phyloP scores from a whole-genome alignment of 164 flowering plant species.

The Macadamia integrifolia region DNA sequence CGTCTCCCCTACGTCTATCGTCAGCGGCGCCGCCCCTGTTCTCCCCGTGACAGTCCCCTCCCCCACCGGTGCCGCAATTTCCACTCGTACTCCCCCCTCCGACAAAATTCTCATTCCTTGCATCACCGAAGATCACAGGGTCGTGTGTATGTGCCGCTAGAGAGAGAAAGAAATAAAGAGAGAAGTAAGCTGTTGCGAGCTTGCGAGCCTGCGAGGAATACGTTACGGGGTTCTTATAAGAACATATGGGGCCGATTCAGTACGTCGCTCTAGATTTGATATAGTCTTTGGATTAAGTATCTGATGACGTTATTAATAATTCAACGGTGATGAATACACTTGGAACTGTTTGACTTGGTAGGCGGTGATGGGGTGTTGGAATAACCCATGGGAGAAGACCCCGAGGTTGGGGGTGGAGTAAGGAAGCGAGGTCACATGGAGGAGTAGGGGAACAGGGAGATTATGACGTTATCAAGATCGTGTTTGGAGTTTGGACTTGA shows the following conservation, averaged over 20 bases:
- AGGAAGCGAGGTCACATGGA: no score
- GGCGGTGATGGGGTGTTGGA: no score
- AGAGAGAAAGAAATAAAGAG: not conserved
- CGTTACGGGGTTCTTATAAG: not conserved
- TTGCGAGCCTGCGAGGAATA: no score
- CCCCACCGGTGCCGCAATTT: conserved; percentile 25
- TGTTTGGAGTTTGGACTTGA: no score
- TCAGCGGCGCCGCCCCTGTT: conserved; percentile 29
- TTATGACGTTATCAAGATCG: no score
- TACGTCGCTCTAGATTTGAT: not conserved
- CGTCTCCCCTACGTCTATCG: conserved; percentile 52
- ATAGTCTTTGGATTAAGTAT: not conserved
- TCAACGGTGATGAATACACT: no score
- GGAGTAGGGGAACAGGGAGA: no score
- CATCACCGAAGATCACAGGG: conserved; percentile 19
- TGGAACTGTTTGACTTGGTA: no score
- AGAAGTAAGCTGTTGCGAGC: not conserved
- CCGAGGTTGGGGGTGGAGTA: no score
- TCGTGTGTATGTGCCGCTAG: not conserved
- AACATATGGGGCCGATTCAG: not conserved
- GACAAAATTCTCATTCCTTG: conserved; percentile 32
- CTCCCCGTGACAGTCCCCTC: conserved; percentile 13
- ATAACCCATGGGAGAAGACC: no score
- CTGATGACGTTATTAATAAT: not conserved
- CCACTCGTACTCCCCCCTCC: conserved; percentile 41